Evolutionary conservation across 768 basidiomycete species (phyloP).

Genomic region (Clitopilus passeckerianus): DNA sequence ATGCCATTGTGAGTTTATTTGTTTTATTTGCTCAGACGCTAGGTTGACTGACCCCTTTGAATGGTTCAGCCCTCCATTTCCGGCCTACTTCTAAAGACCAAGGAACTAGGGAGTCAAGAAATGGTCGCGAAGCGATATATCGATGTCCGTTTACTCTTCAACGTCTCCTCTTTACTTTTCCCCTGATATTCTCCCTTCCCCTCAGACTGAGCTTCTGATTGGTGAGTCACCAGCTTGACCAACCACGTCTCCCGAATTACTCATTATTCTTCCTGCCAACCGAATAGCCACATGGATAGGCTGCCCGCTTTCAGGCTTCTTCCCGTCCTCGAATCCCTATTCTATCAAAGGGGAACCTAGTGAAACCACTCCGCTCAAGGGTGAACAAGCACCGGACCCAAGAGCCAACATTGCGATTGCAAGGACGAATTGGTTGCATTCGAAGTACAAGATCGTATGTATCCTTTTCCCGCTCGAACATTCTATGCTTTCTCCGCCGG

Average conservation of each 20-base stretch:
- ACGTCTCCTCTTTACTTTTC: not conserved
- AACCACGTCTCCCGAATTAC: not conserved
- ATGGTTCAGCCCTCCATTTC: conserved; percentile 39
- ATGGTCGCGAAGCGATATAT: conserved; percentile 38
- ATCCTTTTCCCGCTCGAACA: not conserved
- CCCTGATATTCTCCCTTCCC: not conserved
- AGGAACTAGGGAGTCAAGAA: conserved; percentile 28
- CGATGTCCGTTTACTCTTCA: conserved; percentile 32
- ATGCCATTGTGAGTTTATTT: conserved; percentile 32
- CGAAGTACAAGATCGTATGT: conserved; percentile 33
- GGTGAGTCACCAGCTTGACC: conserved; percentile 15
- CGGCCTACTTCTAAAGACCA: conserved; percentile 33
- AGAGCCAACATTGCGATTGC: conserved; percentile 35
- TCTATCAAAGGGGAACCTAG: not conserved
- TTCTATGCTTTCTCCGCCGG: conserved; percentile 11
- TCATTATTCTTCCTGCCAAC: not conserved
- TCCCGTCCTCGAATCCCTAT: conserved; percentile 6
- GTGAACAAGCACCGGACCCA: conserved; percentile 25
- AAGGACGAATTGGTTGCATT: conserved; percentile 38
- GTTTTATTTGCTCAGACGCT: not conserved
- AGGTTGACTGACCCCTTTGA: not conserved
- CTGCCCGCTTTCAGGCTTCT: conserved; percentile 27
- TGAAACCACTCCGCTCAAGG: not conserved
- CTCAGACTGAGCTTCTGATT: conserved; percentile 40
- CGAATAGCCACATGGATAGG: conserved; percentile 28